Base-by-base conservation (phyloP, 257 asterid species). In the Handroanthus guayacan region DNA sequence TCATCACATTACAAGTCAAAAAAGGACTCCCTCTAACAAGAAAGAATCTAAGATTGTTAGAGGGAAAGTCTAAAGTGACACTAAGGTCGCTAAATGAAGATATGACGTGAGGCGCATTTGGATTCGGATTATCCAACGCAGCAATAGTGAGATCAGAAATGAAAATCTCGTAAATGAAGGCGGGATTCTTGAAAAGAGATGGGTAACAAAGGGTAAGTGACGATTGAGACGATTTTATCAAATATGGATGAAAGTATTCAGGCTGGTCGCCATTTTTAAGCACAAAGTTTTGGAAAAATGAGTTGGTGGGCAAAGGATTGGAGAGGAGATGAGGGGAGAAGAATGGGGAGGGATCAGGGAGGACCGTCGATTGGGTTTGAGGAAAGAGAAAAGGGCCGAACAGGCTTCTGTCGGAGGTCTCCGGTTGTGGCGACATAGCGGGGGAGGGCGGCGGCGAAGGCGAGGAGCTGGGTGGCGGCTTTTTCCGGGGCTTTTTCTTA, bases 21-120 rank as follows among this genome's bases (percentile, higher is more conserved):
- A 86, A 95, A 47, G 99, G 99, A 60, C 96, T 89, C 39, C 99
- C 99, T 57, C 97, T 78, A 55, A 85, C 97, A 18, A 95, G 97
- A 66, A 80, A 88, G 84, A 91, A 91, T 69, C 95, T 80, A 1
- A 95, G 86, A 82, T 83, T 84, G 72, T 84, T 81, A 0, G 93
- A 89, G 34, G 98, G 99, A 34, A 89, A 85, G 54, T 92, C 97
- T 3, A 95, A 72, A 12, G 99, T 95, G 56, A 92, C 86, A 18
- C 94, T 85, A 58, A 95, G 92, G 74, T 88, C 98, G 77, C 74
- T 83, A 79, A 89, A 92, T 0, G 97, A 74, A 14, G 99, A 88
- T 0, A 95, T 74, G 6, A 87, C 71, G 67, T 95, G 99, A 62
- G 75, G 64, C 5, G 83, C 55, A 52, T 65, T 80, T 0, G 91